Evolutionary conservation across 495 filamentous ascomycete species (phyloP).

Genomic region (Tuber borchii): DNA sequence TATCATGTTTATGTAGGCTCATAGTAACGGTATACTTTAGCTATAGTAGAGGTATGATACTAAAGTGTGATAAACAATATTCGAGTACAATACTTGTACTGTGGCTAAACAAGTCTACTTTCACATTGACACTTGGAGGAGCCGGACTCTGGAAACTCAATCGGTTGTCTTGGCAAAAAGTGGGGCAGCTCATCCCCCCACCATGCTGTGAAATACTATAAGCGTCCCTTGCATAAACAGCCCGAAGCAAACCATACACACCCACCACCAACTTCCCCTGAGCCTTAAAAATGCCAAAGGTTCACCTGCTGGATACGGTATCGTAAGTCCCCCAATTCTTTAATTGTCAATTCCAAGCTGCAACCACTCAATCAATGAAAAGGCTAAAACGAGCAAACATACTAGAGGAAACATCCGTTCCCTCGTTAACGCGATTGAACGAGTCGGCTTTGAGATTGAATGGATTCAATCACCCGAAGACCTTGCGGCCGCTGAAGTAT

Average conservation of each 20-base stretch:
- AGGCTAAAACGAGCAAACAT: conserved; percentile 25
- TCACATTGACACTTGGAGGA: not conserved
- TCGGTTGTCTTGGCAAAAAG: conserved; percentile 28
- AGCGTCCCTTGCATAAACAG: not conserved
- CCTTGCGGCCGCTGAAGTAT: conserved; percentile 73
- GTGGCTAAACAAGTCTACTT: not conserved
- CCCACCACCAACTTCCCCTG: not conserved
- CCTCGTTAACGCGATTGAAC: conserved; percentile 93
- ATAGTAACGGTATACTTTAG: not conserved
- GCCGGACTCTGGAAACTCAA: not conserved
- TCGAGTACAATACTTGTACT: not conserved
- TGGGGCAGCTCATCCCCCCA: conserved; percentile 26
- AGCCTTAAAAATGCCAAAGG: conserved; percentile 63
- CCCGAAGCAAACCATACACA: not conserved
- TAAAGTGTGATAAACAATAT: not conserved
- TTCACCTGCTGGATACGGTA: conserved; percentile 74
- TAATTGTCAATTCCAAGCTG: not conserved
- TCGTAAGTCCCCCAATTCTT: conserved; percentile 24
- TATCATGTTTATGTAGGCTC: not conserved
- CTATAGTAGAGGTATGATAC: not conserved
- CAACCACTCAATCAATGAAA: not conserved
- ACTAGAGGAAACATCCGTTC: conserved; percentile 78
- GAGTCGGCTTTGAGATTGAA: conserved; percentile 82
- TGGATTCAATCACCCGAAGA: conserved; percentile 84
- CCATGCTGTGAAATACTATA: not conserved